A percentile compares a stretch with the other conserved stretches of the same genome.
phyloP scores from a whole-genome alignment of 768 basidiomycete species.

The Collybia mongolica region DNA sequence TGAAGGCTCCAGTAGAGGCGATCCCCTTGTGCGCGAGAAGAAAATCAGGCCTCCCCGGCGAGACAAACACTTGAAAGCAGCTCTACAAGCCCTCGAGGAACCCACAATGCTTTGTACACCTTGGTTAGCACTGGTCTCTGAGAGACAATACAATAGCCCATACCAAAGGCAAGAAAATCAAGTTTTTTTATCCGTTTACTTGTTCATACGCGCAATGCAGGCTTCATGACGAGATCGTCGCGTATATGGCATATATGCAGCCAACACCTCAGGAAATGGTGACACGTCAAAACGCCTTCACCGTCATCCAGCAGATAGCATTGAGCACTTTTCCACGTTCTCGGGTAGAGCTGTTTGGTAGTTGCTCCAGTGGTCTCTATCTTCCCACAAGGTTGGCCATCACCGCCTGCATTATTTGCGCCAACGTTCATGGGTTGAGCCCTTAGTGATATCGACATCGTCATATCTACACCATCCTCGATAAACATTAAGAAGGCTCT shows the following conservation, averaged over 20 bases:
- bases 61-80: not conserved
- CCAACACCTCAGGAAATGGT: slow-evolving; percentile 53
- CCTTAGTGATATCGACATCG: slow-evolving; percentile 34
- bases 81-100: not conserved
- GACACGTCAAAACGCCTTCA: slow-evolving; percentile 43
- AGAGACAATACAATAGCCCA: slow-evolving; percentile 11
- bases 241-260: slow-evolving; percentile 52
- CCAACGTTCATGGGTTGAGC: too few species aligned
- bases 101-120: slow-evolving; percentile 11
- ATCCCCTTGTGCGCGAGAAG: too few species aligned
- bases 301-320: slow-evolving; percentile 45
- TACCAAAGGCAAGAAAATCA: slow-evolving; percentile 27
- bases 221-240: slow-evolving; percentile 63
- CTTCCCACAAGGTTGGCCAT: slow-evolving; percentile 57
- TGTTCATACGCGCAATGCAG: slow-evolving; percentile 25
- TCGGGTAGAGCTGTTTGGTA: slow-evolving; percentile 57
- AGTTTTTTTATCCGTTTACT: not conserved
- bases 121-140: slow-evolving; percentile 13
- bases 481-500: slow-evolving; percentile 33
- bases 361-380: slow-evolving; percentile 57
- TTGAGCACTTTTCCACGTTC: slow-evolving; percentile 41
- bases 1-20: not conserved
- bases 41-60: not conserved
- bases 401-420: too few species aligned
- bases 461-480: slow-evolving; percentile 20